Conservation (phyloP, 2,329 filamentous ascomycete genomes). For the Penicillium sp. region DNA sequence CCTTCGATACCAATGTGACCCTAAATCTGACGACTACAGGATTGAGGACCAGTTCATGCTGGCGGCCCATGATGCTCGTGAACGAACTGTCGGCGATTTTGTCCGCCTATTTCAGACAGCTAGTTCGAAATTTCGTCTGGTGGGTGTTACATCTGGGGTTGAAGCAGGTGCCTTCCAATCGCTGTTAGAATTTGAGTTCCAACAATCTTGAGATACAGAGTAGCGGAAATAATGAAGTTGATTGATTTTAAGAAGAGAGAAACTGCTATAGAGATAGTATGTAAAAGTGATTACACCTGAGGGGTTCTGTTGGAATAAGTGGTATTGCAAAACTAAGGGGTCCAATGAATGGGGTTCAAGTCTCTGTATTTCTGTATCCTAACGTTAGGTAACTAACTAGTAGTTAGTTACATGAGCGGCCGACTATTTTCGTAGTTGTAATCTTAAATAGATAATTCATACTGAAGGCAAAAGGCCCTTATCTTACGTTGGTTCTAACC, state of each 20-base stretch:
- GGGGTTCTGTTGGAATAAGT: too few species aligned
- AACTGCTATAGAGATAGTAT: too few species aligned
- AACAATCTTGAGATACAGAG: too few species aligned
- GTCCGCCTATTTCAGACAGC: neutral
- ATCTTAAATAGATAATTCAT: neutral
- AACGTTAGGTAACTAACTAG: too few species aligned
- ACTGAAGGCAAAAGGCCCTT: neutral
- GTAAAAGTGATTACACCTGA: too few species aligned
- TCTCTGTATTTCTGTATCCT: too few species aligned
- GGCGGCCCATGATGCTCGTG: neutral
- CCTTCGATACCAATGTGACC: neutral
- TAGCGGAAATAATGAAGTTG: too few species aligned
- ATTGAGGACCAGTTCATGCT: neutral
- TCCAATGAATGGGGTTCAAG: too few species aligned
- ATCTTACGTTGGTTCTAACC: slow-evolving; percentile 19
- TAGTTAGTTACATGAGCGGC: too few species aligned
- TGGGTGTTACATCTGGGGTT: neutral
- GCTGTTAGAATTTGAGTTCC: neutral
- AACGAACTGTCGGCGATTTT: neutral
- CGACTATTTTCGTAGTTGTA: neutral
- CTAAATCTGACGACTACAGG: neutral
- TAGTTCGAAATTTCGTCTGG: neutral
- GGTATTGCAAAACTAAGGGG: too few species aligned
- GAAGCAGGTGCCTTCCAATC: neutral
- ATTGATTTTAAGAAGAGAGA: too few species aligned